phyloP scores from a whole-genome alignment of 2,329 filamentous ascomycete species.

The Fusarium dlaminii region DNA sequence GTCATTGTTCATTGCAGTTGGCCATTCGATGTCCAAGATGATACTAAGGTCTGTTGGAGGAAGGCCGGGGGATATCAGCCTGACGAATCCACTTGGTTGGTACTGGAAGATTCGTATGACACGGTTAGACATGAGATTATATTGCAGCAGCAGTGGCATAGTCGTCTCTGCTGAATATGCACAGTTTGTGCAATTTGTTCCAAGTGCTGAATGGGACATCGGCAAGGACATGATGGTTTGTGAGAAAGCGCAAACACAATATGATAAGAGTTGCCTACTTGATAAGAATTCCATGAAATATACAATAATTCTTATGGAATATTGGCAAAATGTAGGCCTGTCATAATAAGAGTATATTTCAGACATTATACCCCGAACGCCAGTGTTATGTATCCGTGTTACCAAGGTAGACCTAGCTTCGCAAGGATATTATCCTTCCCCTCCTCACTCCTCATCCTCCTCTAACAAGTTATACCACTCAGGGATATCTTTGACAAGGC shows the following conservation, averaged over 20 bases:
- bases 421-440: background rate
- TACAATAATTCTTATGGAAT: no score
- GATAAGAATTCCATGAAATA: no score
- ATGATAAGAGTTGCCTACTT: no score
- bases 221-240: no score
- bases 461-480: constrained; percentile 72
- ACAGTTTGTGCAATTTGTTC: no score
- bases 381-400: no score
- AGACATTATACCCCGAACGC: no score
- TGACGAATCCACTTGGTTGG: background rate
- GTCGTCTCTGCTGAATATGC: background rate
- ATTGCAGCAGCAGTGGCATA: background rate
- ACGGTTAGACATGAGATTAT: background rate
- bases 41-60: background rate
- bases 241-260: no score
- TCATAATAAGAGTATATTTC: no score
- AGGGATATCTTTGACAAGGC: constrained; percentile 87
- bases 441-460: background rate
- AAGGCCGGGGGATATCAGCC: background rate
- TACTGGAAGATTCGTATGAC: background rate
- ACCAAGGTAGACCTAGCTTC: no score
- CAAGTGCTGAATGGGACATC: background rate
- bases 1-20: background rate
- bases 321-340: no score
- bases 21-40: background rate